Percentiles rank a stretch among this genome's conserved stretches.
These are phyloP conservation scores for Venturia carpophila DNA, from an alignment of 2,329 filamentous ascomycete species.

Conservation along the genomic window DNA sequence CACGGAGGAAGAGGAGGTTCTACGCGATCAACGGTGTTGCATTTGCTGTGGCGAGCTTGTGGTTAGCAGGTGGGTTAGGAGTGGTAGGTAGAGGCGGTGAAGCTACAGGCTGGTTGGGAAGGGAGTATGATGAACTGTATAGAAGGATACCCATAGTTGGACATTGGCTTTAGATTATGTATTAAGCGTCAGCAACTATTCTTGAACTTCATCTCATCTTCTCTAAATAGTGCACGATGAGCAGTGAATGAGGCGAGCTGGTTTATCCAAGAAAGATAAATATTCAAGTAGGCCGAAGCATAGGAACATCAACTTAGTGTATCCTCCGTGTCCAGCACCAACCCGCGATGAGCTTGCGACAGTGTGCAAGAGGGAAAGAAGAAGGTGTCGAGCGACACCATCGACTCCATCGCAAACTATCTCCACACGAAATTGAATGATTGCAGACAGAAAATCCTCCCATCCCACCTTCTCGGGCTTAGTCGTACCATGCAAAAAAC, in stretches of 20 bases:
- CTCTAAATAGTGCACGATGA: not conserved
- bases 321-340: not conserved
- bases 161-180: constrained; percentile 37
- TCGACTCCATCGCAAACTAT: constrained; percentile 2
- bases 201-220: not conserved
- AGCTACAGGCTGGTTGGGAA: constrained; percentile 70
- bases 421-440: constrained; percentile 1
- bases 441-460: constrained; percentile 3
- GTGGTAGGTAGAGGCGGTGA: constrained; percentile 65
- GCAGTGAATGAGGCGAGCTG: not conserved
- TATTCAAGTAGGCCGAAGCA: not conserved
- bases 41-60: constrained; percentile 53
- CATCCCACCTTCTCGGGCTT: not conserved
- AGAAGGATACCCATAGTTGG: constrained; percentile 50
- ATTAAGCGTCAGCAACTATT: not conserved
- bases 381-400: not conserved
- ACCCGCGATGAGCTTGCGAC: not conserved
- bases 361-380: not conserved
- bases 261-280: constrained; percentile 4
- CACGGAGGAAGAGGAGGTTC: constrained; percentile 57
- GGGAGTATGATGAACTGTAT: constrained; percentile 70
- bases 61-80: constrained; percentile 74
- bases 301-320: not conserved
- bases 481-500: constrained; percentile 2
- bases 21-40: constrained; percentile 61